These are phyloP conservation scores for Coffea canephora DNA, from an alignment of 257 asterid species.

Conservation along the genomic window DNA sequence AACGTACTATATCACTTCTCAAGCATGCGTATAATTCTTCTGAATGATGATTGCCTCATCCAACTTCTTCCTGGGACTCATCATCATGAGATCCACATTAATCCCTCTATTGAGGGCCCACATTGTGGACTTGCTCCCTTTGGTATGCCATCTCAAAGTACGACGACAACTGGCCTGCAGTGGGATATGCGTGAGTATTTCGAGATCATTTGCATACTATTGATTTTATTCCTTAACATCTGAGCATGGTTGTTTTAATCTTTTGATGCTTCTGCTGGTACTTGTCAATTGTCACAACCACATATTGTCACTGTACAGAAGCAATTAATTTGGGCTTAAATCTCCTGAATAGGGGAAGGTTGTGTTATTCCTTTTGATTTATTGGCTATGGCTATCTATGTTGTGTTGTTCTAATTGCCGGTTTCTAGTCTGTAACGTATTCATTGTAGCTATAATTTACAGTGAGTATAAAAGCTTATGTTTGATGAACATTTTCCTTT, in stretches of 20 bases:
- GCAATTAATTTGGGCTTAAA: neutral
- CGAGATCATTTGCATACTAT: neutral
- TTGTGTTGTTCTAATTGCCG: neutral
- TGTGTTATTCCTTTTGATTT: neutral
- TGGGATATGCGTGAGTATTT: conserved; percentile 82
- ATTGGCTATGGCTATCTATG: neutral
- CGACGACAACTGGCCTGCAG: conserved; percentile 77
- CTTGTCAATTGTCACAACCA: no score
- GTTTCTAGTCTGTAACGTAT: neutral
- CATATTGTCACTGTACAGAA: neutral
- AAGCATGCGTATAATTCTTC: conserved; percentile 53
- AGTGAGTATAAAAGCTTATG: neutral
- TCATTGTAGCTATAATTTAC: neutral
- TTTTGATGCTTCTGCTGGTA: no score
- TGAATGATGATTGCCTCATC: conserved; percentile 86
- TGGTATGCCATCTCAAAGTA: conserved; percentile 52
- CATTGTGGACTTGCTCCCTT: conserved; percentile 93
- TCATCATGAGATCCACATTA: conserved; percentile 68
- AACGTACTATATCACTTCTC: conserved; percentile 71
- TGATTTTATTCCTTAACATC: no score
- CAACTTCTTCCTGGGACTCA: conserved; percentile 75
- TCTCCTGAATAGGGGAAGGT: neutral
- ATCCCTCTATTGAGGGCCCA: conserved; percentile 64
- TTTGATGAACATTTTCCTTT: neutral
- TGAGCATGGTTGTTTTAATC: no score